A percentile compares a stretch with the other conserved stretches of the same genome.
phyloP scores from a whole-genome alignment of 805 yeast genomes.

The Kodamaea jinghongensis region DNA sequence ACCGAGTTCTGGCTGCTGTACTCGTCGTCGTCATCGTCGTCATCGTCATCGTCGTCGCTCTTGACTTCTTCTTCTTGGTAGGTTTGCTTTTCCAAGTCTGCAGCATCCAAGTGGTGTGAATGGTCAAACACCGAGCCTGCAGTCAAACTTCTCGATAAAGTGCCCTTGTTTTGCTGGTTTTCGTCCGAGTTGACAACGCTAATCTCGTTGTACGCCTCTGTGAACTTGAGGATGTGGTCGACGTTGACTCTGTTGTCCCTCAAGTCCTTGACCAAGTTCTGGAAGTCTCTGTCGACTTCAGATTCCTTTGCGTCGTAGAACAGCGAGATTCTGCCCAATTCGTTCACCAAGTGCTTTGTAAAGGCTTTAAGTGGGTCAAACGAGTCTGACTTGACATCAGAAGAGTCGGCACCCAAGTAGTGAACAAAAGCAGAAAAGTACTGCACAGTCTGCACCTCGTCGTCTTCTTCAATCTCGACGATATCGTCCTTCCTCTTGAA shows the following conservation, averaged over 20 bases:
- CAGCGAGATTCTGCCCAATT: slow-evolving; percentile 49
- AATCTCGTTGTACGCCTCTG: slow-evolving; percentile 22
- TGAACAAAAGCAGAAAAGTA: not conserved
- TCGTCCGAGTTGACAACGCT: slow-evolving; percentile 12
- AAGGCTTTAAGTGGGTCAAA: slow-evolving; percentile 42
- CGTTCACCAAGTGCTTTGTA: slow-evolving; percentile 43
- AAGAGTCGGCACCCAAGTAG: not conserved
- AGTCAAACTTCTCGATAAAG: slow-evolving; percentile 21
- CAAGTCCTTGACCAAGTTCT: slow-evolving; percentile 28
- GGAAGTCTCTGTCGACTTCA: slow-evolving; percentile 45
- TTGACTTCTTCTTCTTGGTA: slow-evolving; percentile 4
- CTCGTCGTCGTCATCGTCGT: slow-evolving; percentile 33
- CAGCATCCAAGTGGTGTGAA: slow-evolving; percentile 21
- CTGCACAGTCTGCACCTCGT: slow-evolving; percentile 1
- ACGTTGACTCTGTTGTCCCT: slow-evolving; percentile 27
- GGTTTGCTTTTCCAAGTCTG: slow-evolving; percentile 17
- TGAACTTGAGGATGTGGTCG: slow-evolving; percentile 24
- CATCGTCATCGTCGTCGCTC: slow-evolving; percentile 13
- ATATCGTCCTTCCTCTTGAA: slow-evolving; percentile 13
- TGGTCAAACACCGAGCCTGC: slow-evolving; percentile 28
- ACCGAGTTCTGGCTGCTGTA: slow-evolving; percentile 13
- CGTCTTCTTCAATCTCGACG: slow-evolving; percentile 7
- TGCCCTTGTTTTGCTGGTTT: slow-evolving; percentile 22
- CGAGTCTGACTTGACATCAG: slow-evolving; percentile 2
- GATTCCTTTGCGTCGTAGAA: slow-evolving; percentile 50